These are phyloP conservation scores for Claviceps humidiphila DNA, from an alignment of 2,329 filamentous ascomycete genomes.

Conservation along the genomic window DNA sequence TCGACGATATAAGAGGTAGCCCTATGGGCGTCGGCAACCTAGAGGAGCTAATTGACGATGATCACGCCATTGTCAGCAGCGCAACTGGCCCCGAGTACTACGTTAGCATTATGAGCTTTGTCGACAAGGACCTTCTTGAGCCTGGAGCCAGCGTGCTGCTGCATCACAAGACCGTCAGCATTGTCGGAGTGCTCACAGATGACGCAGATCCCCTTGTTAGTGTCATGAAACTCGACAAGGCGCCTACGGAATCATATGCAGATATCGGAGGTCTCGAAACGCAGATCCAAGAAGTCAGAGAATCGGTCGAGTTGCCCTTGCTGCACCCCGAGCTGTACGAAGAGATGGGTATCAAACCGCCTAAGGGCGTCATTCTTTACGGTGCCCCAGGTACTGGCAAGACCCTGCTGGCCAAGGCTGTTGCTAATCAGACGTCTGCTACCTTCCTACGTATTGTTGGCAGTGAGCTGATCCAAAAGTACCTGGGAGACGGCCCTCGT, in stretches of 20 bases:
- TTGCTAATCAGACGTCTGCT: slow-evolving; percentile 96
- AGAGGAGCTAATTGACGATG: slow-evolving; percentile 98
- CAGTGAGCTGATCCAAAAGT: slow-evolving; percentile 96
- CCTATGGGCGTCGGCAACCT: slow-evolving; percentile 97
- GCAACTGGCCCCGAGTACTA: slow-evolving; percentile 98
- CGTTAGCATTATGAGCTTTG: slow-evolving; percentile 99
- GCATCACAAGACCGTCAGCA: slow-evolving; percentile 95
- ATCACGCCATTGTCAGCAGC: slow-evolving; percentile 96
- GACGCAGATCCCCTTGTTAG: slow-evolving; percentile 91
- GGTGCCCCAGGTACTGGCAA: slow-evolving; percentile 95
- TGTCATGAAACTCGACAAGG: slow-evolving; percentile 99
- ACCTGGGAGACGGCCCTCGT: slow-evolving; percentile 88
- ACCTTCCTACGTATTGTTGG: slow-evolving; percentile 97
- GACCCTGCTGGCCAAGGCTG: slow-evolving; percentile 88
- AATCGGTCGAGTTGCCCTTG: slow-evolving; percentile 90
- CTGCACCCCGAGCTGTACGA: slow-evolving; percentile 96
- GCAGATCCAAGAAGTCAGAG: slow-evolving; percentile 95
- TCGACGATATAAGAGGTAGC: slow-evolving; percentile 96
- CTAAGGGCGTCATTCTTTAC: slow-evolving; percentile 98
- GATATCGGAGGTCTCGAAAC: slow-evolving; percentile 93
- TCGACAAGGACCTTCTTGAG: slow-evolving; percentile 96
- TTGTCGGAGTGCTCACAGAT: slow-evolving; percentile 92
- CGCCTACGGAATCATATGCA: slow-evolving; percentile 93
- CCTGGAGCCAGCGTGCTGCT: slow-evolving; percentile 89
- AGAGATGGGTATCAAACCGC: slow-evolving; percentile 99